Evolutionary conservation across 495 filamentous ascomycete genomes (phyloP).

Genomic region (Aspergillus panamensis): DNA sequence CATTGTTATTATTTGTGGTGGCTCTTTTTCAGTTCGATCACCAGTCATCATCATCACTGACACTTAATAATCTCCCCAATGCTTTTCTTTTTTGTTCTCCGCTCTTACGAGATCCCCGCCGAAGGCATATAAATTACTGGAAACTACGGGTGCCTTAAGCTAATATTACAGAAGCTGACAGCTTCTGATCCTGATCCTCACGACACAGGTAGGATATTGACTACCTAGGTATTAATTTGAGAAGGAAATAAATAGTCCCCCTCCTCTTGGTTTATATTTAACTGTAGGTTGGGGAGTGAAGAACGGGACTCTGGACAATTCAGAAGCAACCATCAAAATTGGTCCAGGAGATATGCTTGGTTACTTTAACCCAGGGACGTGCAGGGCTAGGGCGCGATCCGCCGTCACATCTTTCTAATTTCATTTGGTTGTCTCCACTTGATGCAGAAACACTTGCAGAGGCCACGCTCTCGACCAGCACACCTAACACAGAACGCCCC

Average conservation of each 20-base stretch:
- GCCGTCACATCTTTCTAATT: conserved; percentile 39
- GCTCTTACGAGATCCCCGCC: neutral
- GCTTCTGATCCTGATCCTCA: no score
- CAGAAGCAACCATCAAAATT: neutral
- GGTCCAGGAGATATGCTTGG: neutral
- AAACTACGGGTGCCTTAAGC: no score
- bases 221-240: neutral
- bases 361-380: conserved; percentile 28
- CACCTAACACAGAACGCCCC: conserved; percentile 15
- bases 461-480: conserved; percentile 43
- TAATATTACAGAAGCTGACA: no score
- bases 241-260: neutral
- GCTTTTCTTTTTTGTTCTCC: neutral
- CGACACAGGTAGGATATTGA: neutral
- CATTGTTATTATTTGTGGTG: neutral
- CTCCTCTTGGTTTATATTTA: neutral
- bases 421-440: conserved; percentile 33
- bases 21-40: conserved; percentile 1
- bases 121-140: neutral
- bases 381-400: conserved; percentile 35
- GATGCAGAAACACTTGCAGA: conserved; percentile 37
- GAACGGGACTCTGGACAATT: neutral
- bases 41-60: neutral
- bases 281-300: neutral
- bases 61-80: neutral